Conservation (phyloP, 2,329 filamentous ascomycete genomes). For the Diaporthe citriasiana region DNA sequence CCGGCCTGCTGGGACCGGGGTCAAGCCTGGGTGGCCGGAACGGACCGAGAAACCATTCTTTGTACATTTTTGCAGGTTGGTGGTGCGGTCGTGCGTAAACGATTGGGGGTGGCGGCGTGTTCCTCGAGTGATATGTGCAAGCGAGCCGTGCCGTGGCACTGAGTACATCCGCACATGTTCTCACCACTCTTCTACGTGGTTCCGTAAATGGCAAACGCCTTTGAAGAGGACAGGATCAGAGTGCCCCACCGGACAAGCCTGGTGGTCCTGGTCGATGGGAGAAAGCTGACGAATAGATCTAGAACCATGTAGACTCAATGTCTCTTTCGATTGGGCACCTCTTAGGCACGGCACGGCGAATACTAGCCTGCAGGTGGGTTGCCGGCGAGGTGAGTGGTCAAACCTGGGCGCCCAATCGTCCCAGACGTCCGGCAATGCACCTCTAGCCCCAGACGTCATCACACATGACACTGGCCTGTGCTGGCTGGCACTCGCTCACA, state of each 20-base stretch:
- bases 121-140: background rate
- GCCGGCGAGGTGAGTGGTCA: constrained; percentile 8
- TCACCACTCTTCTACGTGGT: background rate
- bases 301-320: background rate
- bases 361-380: background rate
- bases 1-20: background rate
- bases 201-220: background rate
- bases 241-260: background rate
- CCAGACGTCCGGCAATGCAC: constrained; percentile 16
- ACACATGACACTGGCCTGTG: constrained; percentile 17
- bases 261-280: background rate
- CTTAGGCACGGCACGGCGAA: constrained; percentile 9
- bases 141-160: background rate
- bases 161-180: background rate
- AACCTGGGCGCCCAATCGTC: constrained; percentile 14
- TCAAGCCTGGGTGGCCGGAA: background rate
- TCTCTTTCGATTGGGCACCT: constrained; percentile 7
- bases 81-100: constrained; percentile 1
- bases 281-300: background rate
- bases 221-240: background rate
- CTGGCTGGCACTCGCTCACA: background rate
- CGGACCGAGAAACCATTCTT: constrained; percentile 24
- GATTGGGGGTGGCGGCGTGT: background rate
- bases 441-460: constrained; percentile 26
- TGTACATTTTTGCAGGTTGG: constrained; percentile 6